These are phyloP conservation scores for Mycena maculata DNA, from an alignment of 768 basidiomycete genomes.

Conservation along the genomic window DNA sequence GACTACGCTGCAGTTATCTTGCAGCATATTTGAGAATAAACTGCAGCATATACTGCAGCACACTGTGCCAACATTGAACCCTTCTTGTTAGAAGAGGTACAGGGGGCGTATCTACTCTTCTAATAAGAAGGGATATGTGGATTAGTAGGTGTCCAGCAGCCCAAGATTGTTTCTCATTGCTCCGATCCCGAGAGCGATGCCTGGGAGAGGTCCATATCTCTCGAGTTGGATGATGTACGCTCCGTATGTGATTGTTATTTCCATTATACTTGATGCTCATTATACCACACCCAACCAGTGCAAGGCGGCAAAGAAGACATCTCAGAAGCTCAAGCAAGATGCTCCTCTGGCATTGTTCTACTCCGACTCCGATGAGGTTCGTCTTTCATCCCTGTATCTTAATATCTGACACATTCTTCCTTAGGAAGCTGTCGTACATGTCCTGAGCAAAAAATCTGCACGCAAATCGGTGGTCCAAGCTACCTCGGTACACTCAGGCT, in stretches of 20 bases:
- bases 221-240: not conserved
- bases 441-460: not conserved
- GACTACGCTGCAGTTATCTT: too few species aligned
- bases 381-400: not conserved
- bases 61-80: too few species aligned
- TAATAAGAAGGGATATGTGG: too few species aligned
- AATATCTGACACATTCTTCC: too few species aligned
- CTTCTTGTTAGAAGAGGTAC: too few species aligned
- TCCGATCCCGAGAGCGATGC: not conserved
- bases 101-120: too few species aligned
- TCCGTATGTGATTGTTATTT: not conserved
- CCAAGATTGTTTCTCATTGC: not conserved
- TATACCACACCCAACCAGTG: too few species aligned
- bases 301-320: not conserved
- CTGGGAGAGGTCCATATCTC: not conserved
- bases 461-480: not conserved
- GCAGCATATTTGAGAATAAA: too few species aligned
- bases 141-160: too few species aligned
- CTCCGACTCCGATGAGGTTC: slow-evolving; percentile 1
- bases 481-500: not conserved
- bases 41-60: too few species aligned
- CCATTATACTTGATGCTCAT: not conserved
- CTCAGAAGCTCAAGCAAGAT: not conserved
- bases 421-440: too few species aligned
- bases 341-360: not conserved